Evolutionary conservation across 73 alveolate genomes (phyloP).

Genomic region (Symbiodinium natans): DNA sequence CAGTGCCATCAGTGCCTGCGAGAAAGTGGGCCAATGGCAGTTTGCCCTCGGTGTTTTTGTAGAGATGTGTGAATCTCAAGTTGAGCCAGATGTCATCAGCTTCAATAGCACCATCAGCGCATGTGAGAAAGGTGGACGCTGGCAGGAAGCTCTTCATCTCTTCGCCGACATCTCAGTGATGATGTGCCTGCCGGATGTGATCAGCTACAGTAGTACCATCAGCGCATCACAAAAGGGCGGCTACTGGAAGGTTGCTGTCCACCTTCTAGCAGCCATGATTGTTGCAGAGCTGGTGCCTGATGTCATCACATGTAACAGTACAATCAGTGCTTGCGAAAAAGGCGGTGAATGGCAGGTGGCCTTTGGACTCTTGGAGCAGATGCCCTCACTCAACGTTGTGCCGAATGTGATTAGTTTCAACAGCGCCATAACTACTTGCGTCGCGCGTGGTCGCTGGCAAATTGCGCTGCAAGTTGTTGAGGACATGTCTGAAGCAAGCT

Average conservation of each 20-base stretch:
- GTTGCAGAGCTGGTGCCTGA: not conserved
- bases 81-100: not conserved
- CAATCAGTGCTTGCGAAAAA: not conserved
- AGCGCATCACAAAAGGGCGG: not conserved
- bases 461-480: not conserved
- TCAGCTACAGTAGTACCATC: constrained; percentile 1
- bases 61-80: not conserved
- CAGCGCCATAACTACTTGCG: not conserved
- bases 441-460: not conserved
- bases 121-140: not conserved
- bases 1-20: not conserved
- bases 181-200: not conserved
- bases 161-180: not conserved
- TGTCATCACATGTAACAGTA: not conserved
- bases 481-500: not conserved
- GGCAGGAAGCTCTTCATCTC: not conserved
- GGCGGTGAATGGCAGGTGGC: constrained; percentile 14
- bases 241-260: not conserved
- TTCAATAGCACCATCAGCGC: not conserved
- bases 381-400: not conserved
- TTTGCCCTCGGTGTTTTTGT: not conserved
- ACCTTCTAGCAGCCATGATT: not conserved
- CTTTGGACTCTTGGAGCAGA: not conserved
- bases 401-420: not conserved
- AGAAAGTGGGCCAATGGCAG: not conserved